These are phyloP conservation scores for Candida sithepensis DNA, from an alignment of 805 yeast species.

Conservation along the genomic window DNA sequence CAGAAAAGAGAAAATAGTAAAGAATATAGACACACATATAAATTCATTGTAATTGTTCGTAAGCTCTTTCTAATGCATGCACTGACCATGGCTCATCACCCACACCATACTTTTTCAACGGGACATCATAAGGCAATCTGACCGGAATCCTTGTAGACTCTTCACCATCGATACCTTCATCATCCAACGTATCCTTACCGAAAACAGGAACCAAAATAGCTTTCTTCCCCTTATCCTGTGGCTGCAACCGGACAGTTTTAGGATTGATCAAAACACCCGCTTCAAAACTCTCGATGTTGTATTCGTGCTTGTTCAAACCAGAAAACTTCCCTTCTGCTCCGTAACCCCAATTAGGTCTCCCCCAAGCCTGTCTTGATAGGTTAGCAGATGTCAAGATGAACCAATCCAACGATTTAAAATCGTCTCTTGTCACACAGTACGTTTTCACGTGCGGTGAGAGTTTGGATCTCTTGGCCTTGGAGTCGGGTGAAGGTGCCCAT, in stretches of 20 bases:
- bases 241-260: slow-evolving; percentile 15
- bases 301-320: slow-evolving; percentile 22
- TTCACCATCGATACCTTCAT: not conserved
- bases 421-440: slow-evolving; percentile 51
- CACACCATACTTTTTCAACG: slow-evolving; percentile 38
- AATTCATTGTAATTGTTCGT: slow-evolving; percentile 1
- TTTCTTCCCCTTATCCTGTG: slow-evolving; percentile 3
- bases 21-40: too few species aligned
- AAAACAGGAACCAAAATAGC: slow-evolving; percentile 40
- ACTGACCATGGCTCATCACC: slow-evolving; percentile 51
- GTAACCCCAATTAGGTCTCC: slow-evolving; percentile 35
- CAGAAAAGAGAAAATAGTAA: too few species aligned
- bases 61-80: slow-evolving; percentile 13
- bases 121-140: slow-evolving; percentile 52
- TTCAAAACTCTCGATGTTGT: slow-evolving; percentile 44
- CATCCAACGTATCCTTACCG: slow-evolving; percentile 31
- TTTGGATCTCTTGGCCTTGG: slow-evolving; percentile 23
- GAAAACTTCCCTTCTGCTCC: slow-evolving; percentile 13
- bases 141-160: slow-evolving; percentile 31
- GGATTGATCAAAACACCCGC: slow-evolving; percentile 49
- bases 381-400: slow-evolving; percentile 71
- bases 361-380: slow-evolving; percentile 81
- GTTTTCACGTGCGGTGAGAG: slow-evolving; percentile 62
- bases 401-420: slow-evolving; percentile 58
- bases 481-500: slow-evolving; percentile 36